A percentile compares a stretch with the other conserved stretches of the same genome.
These are phyloP conservation scores for Pyrenopolyporus hunteri DNA, from an alignment of 495 filamentous ascomycete species.

Conservation along the genomic window DNA sequence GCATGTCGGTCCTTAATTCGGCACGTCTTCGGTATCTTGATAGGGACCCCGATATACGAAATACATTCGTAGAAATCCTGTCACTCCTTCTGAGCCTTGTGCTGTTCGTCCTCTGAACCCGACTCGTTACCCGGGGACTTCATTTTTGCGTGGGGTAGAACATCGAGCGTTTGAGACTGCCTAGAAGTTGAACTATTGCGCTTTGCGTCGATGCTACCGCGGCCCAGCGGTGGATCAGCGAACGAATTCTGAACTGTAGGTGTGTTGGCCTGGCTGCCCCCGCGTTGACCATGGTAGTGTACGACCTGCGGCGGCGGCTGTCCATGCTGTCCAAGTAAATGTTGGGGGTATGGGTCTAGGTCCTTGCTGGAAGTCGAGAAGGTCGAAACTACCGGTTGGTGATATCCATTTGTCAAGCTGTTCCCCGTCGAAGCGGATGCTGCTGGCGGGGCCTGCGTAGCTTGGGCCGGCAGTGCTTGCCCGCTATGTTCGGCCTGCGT, in stretches of 20 bases:
- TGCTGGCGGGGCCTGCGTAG: conserved; percentile 33
- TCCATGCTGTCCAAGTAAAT: conserved; percentile 64
- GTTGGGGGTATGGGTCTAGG: conserved; percentile 72
- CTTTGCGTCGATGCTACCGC: conserved; percentile 50
- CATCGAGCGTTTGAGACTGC: conserved; percentile 43
- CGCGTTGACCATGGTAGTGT: conserved; percentile 64
- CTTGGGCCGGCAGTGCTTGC: conserved; percentile 31
- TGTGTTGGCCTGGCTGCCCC: conserved; percentile 66
- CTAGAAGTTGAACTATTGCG: conserved; percentile 41
- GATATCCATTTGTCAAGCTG: conserved; percentile 61
- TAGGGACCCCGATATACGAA: background rate
- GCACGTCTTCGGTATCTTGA: background rate
- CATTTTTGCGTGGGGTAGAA: conserved; percentile 47
- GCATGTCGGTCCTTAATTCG: background rate
- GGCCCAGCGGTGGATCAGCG: conserved; percentile 43
- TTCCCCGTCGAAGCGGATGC: conserved; percentile 51
- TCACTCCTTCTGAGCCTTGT: conserved; percentile 13
- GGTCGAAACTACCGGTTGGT: conserved; percentile 71
- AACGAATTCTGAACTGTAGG: conserved; percentile 56
- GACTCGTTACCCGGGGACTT: conserved; percentile 32
- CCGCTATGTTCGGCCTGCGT: conserved; percentile 59
- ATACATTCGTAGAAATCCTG: background rate
- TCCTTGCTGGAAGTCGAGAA: conserved; percentile 80
- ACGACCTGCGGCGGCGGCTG: conserved; percentile 66
- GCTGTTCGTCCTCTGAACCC: conserved; percentile 16